A percentile compares a stretch with the other conserved stretches of the same genome.
phyloP scores from a whole-genome alignment of 345 rosid species.

The Ailanthus altissimus region DNA sequence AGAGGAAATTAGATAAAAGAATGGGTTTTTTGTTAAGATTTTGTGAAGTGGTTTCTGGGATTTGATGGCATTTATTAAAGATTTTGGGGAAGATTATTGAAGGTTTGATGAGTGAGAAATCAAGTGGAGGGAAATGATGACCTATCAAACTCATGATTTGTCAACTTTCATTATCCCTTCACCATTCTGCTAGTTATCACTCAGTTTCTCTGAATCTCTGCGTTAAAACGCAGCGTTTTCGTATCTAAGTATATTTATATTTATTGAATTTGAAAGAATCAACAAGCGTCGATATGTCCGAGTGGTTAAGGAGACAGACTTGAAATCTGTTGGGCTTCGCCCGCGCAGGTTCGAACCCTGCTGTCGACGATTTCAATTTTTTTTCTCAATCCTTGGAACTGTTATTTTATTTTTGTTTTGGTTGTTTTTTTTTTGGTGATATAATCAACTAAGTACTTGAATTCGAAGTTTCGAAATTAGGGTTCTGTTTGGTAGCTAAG shows the following conservation, averaged over 20 bases:
- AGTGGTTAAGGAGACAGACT: constrained; percentile 99
- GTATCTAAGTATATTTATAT: no score
- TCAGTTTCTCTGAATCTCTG: background rate
- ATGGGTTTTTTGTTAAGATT: constrained; percentile 29
- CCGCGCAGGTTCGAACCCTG: constrained; percentile 92
- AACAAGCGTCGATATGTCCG: constrained; percentile 81
- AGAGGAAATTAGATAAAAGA: constrained; percentile 41
- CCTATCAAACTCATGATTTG: constrained; percentile 31
- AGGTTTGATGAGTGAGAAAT: constrained; percentile 26
- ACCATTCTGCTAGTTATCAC: background rate
- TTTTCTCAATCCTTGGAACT: no score
- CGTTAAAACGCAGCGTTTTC: no score
- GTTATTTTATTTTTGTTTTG: background rate
- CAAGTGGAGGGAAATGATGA: constrained; percentile 32
- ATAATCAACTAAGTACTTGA: no score
- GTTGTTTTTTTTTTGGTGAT: background rate
- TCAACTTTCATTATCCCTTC: background rate
- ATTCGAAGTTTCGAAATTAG: background rate
- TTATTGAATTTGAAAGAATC: no score
- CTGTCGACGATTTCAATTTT: constrained; percentile 51
- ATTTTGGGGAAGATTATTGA: constrained; percentile 5
- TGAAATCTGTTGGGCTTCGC: constrained; percentile 87
- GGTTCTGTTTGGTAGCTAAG: background rate
- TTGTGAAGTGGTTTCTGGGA: constrained; percentile 16
- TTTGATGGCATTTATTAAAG: constrained; percentile 19